phyloP scores from a whole-genome alignment of 2,329 filamentous ascomycete genomes.

The Paraphoma chrysanthemicola region DNA sequence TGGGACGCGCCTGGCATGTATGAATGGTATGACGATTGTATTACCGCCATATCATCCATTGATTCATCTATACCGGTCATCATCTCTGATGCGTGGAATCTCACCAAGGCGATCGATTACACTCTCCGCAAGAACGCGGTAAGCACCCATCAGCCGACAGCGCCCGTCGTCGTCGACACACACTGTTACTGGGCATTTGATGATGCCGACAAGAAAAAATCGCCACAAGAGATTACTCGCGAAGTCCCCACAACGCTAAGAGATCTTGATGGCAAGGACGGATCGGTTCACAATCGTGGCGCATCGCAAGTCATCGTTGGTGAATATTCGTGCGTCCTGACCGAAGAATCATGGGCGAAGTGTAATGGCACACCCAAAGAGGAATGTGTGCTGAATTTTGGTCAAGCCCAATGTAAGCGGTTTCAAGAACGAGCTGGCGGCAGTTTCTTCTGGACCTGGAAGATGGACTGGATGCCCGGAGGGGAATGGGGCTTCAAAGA shows the following conservation, averaged over 20 bases:
- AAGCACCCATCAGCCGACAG: conserved; percentile 35
- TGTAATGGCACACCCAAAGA: conserved; percentile 42
- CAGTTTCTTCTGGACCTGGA: conserved; percentile 66
- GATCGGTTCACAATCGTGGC: conserved; percentile 57
- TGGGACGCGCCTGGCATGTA: conserved; percentile 61
- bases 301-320: conserved; percentile 62
- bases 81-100: conserved; percentile 66
- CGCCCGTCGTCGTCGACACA: conserved; percentile 64
- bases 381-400: conserved; percentile 55
- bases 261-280: conserved; percentile 56
- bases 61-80: conserved; percentile 62
- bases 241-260: conserved; percentile 54
- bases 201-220: conserved; percentile 59
- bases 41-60: conserved; percentile 55
- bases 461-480: conserved; percentile 69
- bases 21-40: conserved; percentile 62
- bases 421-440: conserved; percentile 61
- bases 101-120: conserved; percentile 56
- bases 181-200: conserved; percentile 67
- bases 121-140: conserved; percentile 50
- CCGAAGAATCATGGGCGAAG: conserved; percentile 57
- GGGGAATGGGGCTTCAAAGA: conserved; percentile 67
- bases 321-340: conserved; percentile 65
- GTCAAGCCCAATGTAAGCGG: conserved; percentile 55
- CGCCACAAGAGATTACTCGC: conserved; percentile 60